phyloP scores from a whole-genome alignment of 331 rosid genomes.

The Quercus tomentella region DNA sequence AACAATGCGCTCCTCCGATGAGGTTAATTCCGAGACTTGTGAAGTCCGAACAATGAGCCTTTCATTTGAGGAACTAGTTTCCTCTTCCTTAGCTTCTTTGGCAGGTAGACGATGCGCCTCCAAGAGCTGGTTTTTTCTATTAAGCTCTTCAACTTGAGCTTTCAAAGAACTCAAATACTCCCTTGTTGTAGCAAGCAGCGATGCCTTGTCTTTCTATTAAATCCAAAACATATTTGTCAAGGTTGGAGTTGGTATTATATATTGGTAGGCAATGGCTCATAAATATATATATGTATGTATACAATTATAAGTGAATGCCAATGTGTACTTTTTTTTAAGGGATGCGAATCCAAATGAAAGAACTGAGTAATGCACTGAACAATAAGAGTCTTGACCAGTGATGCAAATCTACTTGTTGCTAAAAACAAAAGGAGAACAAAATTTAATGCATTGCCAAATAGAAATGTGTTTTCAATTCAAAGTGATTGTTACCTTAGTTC shows the following conservation, averaged over 20 bases:
- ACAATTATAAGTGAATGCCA: no score
- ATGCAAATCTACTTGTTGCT: no score
- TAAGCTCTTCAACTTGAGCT: conserved; percentile 54
- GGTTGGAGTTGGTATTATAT: not conserved
- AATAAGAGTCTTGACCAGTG: no score
- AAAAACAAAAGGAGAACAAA: not conserved
- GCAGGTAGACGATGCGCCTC: conserved; percentile 26
- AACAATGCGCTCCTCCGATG: conserved; percentile 39
- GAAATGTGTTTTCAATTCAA: not conserved
- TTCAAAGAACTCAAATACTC: conserved; percentile 53
- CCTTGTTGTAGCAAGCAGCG: conserved; percentile 64
- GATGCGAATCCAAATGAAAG: no score
- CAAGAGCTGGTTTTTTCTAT: conserved; percentile 44
- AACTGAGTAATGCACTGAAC: no score
- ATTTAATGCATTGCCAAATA: not conserved
- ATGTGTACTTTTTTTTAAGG: no score
- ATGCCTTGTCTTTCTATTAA: conserved; percentile 78
- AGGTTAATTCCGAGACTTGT: conserved; percentile 42
- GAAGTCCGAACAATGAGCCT: conserved; percentile 40
- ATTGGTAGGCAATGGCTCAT: not conserved
- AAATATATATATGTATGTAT: not conserved
- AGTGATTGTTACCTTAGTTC: conserved; percentile 61
- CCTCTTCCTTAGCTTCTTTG: conserved; percentile 19
- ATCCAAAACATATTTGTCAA: not conserved
- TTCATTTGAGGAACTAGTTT: conserved; percentile 21